Evolutionary conservation across 2,329 filamentous ascomycete species (phyloP).

Genomic region (Colletotrichum endophyticum): DNA sequence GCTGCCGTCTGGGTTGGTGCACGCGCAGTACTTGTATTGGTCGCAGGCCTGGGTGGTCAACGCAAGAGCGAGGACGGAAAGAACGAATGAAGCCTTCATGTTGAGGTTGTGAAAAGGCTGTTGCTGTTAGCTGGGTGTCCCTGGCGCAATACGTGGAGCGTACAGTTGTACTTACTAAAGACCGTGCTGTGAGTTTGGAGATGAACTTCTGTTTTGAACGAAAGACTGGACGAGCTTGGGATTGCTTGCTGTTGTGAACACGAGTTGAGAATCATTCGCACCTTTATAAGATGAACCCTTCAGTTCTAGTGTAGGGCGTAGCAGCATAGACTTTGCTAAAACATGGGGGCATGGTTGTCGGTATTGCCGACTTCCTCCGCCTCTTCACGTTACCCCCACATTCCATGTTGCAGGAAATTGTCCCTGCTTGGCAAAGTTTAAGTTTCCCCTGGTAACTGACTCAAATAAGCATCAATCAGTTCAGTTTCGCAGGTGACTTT

Average conservation of each 20-base stretch:
- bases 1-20: rapidly evolving
- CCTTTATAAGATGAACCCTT: background rate
- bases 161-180: background rate
- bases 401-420: background rate
- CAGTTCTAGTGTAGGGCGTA: background rate
- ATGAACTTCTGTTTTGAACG: background rate
- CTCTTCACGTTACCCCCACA: background rate
- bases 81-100: background rate
- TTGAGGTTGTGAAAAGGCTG: background rate
- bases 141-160: background rate
- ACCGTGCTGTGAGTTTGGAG: background rate
- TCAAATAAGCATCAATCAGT: background rate
- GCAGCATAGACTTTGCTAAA: background rate
- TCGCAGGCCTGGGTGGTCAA: background rate
- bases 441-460: background rate
- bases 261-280: background rate
- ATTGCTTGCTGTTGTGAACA: background rate
- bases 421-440: background rate
- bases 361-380: background rate
- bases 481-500: background rate
- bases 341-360: background rate
- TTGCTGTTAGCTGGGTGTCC: background rate
- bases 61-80: background rate
- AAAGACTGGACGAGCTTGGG: background rate
- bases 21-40: background rate